Evolutionary conservation across 2,329 filamentous ascomycete species (phyloP).

Genomic region (Dothistroma pini): DNA sequence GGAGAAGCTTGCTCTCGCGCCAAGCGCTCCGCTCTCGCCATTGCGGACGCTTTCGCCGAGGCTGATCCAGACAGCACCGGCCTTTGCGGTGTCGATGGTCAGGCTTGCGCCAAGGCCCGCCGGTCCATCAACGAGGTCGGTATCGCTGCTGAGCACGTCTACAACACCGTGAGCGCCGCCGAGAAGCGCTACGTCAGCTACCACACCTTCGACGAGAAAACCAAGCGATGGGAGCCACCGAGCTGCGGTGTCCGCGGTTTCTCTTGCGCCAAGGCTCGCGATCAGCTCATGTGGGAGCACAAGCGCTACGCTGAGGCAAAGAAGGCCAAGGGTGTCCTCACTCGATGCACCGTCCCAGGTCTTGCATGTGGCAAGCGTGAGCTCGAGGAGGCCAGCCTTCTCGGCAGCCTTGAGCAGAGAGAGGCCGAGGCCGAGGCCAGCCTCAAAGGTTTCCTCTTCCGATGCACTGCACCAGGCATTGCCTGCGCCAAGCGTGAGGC

Average conservation of each 20-base stretch:
- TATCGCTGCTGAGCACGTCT: constrained; percentile 18
- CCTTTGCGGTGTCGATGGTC: constrained; percentile 40
- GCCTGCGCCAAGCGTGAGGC: neutral
- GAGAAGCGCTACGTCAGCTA: constrained; percentile 13
- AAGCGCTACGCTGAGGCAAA: neutral
- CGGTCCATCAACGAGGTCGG: constrained; percentile 41
- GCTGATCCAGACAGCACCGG: constrained; percentile 23
- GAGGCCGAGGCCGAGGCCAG: constrained; percentile 13
- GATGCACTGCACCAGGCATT: constrained; percentile 1
- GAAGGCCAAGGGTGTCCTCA: neutral
- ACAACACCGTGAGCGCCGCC: constrained; percentile 21
- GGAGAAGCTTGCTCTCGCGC: constrained; percentile 31
- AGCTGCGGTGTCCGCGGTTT: constrained; percentile 2
- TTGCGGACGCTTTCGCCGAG: constrained; percentile 37
- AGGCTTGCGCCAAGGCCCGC: constrained; percentile 46
- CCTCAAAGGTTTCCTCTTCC: neutral
- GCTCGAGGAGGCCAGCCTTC: neutral
- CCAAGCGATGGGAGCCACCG: neutral
- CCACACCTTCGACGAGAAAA: neutral
- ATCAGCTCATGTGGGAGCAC: neutral
- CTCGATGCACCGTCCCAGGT: too few relatives aligned
- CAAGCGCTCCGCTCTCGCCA: constrained; percentile 38
- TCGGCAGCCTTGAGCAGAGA: neutral
- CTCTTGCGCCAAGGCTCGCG: neutral
- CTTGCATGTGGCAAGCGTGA: too few relatives aligned